A percentile compares a stretch with the other conserved stretches of the same genome.
These are phyloP conservation scores for Incumbomyces delicatus DNA, from an alignment of 2,329 filamentous ascomycete genomes.

Conservation along the genomic window DNA sequence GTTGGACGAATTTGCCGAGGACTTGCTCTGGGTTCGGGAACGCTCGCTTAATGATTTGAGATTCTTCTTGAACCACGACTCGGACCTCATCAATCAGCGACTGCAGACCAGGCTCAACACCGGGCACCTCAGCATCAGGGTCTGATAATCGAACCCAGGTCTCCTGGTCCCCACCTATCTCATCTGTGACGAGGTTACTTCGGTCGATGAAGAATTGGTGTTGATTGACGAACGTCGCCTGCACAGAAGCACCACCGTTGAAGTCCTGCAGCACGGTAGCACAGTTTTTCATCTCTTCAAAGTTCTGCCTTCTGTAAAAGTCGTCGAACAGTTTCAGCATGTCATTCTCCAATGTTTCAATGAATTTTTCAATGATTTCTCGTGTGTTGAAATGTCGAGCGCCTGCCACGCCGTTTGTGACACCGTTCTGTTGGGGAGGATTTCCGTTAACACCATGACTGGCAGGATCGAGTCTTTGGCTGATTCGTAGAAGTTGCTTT, in stretches of 20 bases:
- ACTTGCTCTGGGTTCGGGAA: conserved; percentile 97
- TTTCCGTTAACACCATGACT: conserved; percentile 50
- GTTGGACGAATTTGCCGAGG: conserved; percentile 81
- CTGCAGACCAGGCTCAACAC: conserved; percentile 84
- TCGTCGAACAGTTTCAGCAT: conserved; percentile 93
- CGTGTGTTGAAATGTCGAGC: conserved; percentile 52
- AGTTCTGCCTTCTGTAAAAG: conserved; percentile 89
- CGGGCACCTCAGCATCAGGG: conserved; percentile 82
- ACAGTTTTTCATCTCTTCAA: conserved; percentile 96
- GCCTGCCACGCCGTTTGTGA: conserved; percentile 41
- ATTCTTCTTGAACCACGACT: conserved; percentile 93
- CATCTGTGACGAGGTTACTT: conserved; percentile 81
- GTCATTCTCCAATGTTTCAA: conserved; percentile 90
- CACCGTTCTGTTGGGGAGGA: conserved; percentile 29
- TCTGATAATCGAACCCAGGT: conserved; percentile 90
- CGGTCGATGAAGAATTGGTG: conserved; percentile 98
- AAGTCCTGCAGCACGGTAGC: conserved; percentile 90
- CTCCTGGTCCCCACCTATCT: conserved; percentile 52
- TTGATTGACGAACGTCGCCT: conserved; percentile 94
- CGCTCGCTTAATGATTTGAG: conserved; percentile 88
- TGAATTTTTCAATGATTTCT: conserved; percentile 92
- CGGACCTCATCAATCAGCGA: conserved; percentile 88
- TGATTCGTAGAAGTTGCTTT: conserved; percentile 86
- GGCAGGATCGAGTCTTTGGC: conserved; percentile 72
- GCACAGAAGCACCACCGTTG: conserved; percentile 89